phyloP scores from a whole-genome alignment of 164 flowering plant species.

The Aristolochia californica region DNA sequence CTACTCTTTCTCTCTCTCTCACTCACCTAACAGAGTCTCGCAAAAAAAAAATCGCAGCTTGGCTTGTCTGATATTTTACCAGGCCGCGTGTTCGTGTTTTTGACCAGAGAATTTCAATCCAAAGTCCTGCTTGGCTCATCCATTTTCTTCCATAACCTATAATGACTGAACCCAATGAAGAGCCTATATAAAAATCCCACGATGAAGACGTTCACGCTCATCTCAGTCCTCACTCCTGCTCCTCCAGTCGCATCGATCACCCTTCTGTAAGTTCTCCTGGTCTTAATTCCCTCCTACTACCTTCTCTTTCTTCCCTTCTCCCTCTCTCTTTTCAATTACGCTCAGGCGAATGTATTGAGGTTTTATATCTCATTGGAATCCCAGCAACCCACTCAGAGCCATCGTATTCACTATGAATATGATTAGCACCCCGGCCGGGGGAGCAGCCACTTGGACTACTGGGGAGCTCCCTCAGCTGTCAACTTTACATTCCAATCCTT shows the following conservation, averaged over 20 bases:
- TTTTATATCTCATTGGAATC: too few relatives aligned
- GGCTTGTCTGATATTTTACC: not conserved
- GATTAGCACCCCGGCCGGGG: too few relatives aligned
- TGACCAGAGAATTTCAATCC: slow-evolving; percentile 5
- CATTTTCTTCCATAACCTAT: not conserved
- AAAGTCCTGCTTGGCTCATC: not conserved
- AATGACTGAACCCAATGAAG: not conserved
- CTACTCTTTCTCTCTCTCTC: not conserved
- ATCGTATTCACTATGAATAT: too few relatives aligned
- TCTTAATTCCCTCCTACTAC: not conserved
- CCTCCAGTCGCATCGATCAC: too few relatives aligned
- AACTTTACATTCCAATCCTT: too few relatives aligned
- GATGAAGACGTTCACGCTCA: not conserved
- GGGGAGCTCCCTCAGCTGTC: too few relatives aligned
- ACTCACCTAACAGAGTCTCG: too few relatives aligned
- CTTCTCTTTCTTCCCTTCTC: too few relatives aligned
- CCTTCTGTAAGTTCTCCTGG: not conserved
- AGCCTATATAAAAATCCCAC: not conserved
- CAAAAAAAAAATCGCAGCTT: not conserved
- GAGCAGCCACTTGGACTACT: too few relatives aligned
- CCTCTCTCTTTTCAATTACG: too few relatives aligned
- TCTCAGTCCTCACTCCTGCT: not conserved
- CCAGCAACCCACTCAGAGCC: too few relatives aligned
- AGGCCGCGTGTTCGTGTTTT: slow-evolving; percentile 2
- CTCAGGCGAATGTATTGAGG: too few relatives aligned